Base-by-base conservation (phyloP, 257 asterid genomes). In the Solanum acaule region DNA sequence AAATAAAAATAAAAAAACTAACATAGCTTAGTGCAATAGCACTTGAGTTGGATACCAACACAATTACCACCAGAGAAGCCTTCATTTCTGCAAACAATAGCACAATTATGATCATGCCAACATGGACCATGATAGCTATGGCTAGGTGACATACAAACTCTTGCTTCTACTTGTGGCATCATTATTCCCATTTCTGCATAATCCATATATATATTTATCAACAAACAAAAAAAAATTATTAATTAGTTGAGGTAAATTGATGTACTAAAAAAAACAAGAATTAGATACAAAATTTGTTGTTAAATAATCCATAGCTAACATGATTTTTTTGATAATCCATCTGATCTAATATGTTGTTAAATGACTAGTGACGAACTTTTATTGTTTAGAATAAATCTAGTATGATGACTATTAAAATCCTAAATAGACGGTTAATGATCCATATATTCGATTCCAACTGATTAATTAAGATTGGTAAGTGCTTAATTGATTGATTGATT, bases 21-120 rank as follows among this genome's bases (percentile, higher is more conserved):
- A 86, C 94, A 93, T 14, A 84, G 86, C 85, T 71, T 89, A 76
- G 94, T 92, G 87, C 95, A 93, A 88, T 91, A 93, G 88, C 95
- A 93, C 61, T 94, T 91, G 52, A 61, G 92, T 11, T 88, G 93
- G 35, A 89, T 44, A 2, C 93, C 92, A 18, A 29, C 25, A 90
- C 95, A 93, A 10, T 22, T n/a, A 2, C 95, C 94, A 6, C 94
- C 93, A 12, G 93, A 75, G 86, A 92, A 92, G 3, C 94, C 93
- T 83, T 93, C 95, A 6, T 92, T 88, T 68, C 92, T 76, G 90
- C 95, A 93, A 38, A 93, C 93, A 20, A 91, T n/a, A 15, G 93
- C 95, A 87, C 94, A 93, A 42, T 91, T 92, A 85, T 92, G 93
- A 65, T 87, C 59, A 23, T 49, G 79, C 1, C 31, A 1, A 44